These are phyloP conservation scores for Gleditsia sinensis DNA, from an alignment of 306 rosid species.

Conservation along the genomic window DNA sequence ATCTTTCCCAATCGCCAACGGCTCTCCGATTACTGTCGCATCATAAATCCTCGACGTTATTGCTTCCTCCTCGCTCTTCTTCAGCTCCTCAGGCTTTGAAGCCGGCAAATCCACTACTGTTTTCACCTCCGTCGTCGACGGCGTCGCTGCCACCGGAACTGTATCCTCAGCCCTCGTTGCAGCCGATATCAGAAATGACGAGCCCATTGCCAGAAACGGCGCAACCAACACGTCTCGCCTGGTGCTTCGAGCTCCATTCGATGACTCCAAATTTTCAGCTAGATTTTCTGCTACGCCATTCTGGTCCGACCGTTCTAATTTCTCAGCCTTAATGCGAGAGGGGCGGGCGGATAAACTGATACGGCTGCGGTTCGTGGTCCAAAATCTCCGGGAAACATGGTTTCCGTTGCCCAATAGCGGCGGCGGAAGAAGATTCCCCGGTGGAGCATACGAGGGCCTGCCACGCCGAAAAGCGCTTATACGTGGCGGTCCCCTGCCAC, in stretches of 20 bases:
- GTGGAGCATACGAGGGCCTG: conserved; percentile 29
- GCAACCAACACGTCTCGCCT: conserved; percentile 64
- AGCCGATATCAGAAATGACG: conserved; percentile 60
- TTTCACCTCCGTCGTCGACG: conserved; percentile 25
- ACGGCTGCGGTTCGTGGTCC: conserved; percentile 40
- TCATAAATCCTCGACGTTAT: conserved; percentile 86
- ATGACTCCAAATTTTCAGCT: background rate
- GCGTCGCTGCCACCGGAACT: conserved; percentile 22
- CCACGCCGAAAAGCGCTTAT: conserved; percentile 30
- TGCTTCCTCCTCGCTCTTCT: conserved; percentile 50
- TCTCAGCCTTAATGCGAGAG: conserved; percentile 30
- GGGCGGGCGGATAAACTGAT: conserved; percentile 32
- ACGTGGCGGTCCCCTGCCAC: conserved; percentile 39
- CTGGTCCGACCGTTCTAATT: conserved; percentile 10
- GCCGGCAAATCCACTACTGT: background rate
- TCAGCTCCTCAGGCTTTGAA: conserved; percentile 42
- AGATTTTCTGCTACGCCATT: background rate
- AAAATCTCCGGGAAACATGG: conserved; percentile 29
- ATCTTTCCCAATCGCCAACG: conserved; percentile 86
- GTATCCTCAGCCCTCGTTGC: conserved; percentile 61
- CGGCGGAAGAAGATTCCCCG: conserved; percentile 21
- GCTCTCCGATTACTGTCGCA: conserved; percentile 88
- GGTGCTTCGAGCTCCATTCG: conserved; percentile 21
- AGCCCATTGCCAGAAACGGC: conserved; percentile 69
- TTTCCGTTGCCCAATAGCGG: conserved; percentile 16